Evolutionary conservation across 2,329 filamentous ascomycete species (phyloP), one percentile per base, ranked within the genome.

Genomic region (Diaporthe sp.): DNA sequence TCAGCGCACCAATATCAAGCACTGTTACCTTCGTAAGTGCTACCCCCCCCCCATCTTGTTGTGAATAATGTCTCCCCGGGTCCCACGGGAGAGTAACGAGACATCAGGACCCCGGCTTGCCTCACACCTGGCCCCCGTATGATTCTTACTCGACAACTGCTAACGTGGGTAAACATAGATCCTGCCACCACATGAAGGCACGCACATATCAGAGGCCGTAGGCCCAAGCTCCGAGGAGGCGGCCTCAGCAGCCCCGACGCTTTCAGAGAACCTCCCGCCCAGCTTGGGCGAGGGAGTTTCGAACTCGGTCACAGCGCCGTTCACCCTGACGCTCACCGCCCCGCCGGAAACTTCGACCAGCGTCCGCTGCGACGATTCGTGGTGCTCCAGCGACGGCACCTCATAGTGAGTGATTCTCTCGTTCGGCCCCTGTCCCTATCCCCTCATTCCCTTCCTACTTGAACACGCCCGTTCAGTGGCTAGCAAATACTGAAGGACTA

Each of bases 1-100:
- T 73, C 28, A 61, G 49, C 46, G 58, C 71, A 51, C 71, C 71
- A n/a, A 25, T 19, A 12, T 73, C 71, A 17, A 73, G 58, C n/a
- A 73, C 71, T 46, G 6, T 73, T 15, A 73, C 71, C 7, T 46
- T 62, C 7, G 71, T 73, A 65, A 39, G 71, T 73, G 19, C 13
- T n/a, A 28, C 4, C 22, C 15, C 25, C 15, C 15, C 19, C 8
- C 22, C n/a, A n/a, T 13, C 17, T 19, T 6, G 15, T 62, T 4
- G 4, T 7, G 8, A 5, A 22, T 19, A 31, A 39, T 7, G 10
- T 31, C 17, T 0, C 17, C 13, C 17, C 19, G 5, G 22, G 34
- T 31, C 2, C 25, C 8, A 39, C 6, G 10, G 46, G 7, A 28
- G 49, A 28, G 34, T 8, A 1, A 15, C 34, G 46, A n/a, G 49